These are phyloP conservation scores for Lotus japonicus DNA, from an alignment of 306 rosid species.

Conservation along the genomic window DNA sequence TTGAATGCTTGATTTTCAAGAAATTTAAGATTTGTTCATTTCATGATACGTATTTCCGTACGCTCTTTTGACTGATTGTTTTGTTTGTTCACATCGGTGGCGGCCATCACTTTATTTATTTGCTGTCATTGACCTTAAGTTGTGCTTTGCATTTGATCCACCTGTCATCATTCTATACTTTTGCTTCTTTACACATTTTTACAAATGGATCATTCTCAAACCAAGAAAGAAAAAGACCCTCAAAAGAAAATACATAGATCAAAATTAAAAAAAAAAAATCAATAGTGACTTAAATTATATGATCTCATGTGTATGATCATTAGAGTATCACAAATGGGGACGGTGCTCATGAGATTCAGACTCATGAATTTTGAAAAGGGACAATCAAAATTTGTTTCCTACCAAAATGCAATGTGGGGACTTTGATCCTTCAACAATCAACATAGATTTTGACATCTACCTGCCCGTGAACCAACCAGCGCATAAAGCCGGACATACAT, in stretches of 20 bases:
- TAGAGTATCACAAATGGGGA: neutral
- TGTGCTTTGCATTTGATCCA: too few species aligned
- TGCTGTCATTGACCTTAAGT: too few species aligned
- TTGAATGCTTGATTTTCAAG: too few species aligned
- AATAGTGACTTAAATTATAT: neutral
- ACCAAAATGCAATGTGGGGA: constrained; percentile 11
- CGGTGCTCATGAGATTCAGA: neutral
- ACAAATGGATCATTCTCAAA: neutral
- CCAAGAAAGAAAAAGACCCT: too few species aligned
- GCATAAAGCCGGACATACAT: neutral
- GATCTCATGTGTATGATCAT: neutral
- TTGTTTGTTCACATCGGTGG: too few species aligned
- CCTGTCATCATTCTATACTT: too few species aligned
- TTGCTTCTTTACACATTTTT: neutral
- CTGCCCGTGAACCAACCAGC: neutral
- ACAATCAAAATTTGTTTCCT: constrained; percentile 7
- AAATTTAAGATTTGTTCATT: too few species aligned
- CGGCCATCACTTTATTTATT: too few species aligned
- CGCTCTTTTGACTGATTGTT: too few species aligned
- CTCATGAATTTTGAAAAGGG: neutral
- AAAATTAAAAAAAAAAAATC: neutral
- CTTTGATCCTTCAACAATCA: neutral
- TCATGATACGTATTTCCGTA: too few species aligned
- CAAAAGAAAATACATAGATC: too few species aligned
- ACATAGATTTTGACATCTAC: neutral